A percentile compares a stretch with the other conserved stretches of the same genome.
Evolutionary conservation across 768 basidiomycete species (phyloP).

Genomic region (Pulveroboletus sp.): DNA sequence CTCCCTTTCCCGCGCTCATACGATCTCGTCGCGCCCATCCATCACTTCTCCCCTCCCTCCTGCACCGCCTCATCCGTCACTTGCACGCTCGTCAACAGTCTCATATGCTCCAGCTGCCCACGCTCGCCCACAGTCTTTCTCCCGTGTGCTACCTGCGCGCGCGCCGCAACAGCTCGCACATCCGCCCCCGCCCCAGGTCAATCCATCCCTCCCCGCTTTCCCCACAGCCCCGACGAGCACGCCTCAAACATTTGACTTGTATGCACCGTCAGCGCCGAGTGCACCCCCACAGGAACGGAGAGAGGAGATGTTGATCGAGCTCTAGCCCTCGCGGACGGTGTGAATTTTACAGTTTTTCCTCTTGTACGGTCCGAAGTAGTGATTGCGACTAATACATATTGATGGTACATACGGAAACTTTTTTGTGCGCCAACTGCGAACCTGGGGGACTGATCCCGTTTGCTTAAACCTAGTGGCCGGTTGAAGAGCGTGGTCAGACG

Average conservation of each 20-base stretch:
- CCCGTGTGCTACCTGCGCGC: conserved; percentile 5
- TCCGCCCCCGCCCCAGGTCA: conserved; percentile 17
- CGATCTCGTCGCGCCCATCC: conserved; percentile 23
- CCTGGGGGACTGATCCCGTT: too few relatives aligned
- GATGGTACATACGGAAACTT: too few relatives aligned
- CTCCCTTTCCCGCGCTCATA: conserved; percentile 26
- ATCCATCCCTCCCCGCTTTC: conserved; percentile 51
- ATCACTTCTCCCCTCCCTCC: conserved; percentile 13
- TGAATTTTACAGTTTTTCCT: background rate
- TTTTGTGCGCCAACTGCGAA: too few relatives aligned
- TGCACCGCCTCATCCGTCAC: conserved; percentile 12
- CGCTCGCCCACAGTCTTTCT: conserved; percentile 3
- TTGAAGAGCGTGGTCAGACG: too few relatives aligned
- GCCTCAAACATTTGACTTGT: conserved; percentile 53
- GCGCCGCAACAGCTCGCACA: conserved; percentile 7
- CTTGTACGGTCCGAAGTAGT: background rate
- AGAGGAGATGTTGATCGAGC: conserved; percentile 52
- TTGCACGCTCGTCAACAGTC: conserved; percentile 23
- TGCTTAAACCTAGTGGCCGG: too few relatives aligned
- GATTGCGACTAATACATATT: conserved; percentile 1
- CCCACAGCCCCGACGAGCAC: conserved; percentile 60
- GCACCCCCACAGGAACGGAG: conserved; percentile 57
- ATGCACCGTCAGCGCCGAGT: conserved; percentile 45
- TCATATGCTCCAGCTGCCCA: conserved; percentile 14
- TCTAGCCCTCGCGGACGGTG: conserved; percentile 14